phyloP scores from a whole-genome alignment of 202 grass and related monocot genomes.

The Schoenoplectus triqueter region DNA sequence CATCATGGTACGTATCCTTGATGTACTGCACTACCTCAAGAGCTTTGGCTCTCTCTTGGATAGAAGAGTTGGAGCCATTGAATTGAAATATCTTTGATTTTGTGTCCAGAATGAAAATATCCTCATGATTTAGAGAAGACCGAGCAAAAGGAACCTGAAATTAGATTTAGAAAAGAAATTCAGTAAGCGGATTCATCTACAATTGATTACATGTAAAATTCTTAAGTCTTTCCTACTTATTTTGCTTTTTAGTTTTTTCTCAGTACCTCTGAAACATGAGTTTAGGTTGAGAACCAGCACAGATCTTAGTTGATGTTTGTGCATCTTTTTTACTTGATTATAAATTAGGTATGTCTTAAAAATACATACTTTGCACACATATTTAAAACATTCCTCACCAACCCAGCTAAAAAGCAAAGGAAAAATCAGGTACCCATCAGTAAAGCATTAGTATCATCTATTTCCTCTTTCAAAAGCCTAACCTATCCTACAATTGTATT shows the following conservation, averaged over 20 bases:
- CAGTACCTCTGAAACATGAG: neutral
- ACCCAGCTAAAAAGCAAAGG: neutral
- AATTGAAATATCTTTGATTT: conserved; percentile 98
- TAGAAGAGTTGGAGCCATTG: conserved; percentile 93
- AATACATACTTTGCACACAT: neutral
- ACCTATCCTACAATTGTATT: conserved; percentile 1
- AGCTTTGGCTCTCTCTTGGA: conserved; percentile 99
- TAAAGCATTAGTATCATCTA: conserved; percentile 5
- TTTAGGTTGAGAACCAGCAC: conserved; percentile 1
- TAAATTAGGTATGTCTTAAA: neutral
- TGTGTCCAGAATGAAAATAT: conserved; percentile 95
- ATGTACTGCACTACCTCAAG: conserved; percentile 97
- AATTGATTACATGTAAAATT: neutral
- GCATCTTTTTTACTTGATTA: conserved; percentile 2
- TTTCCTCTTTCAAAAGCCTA: conserved; percentile 17
- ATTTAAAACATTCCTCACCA: neutral
- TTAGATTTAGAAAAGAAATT: conserved; percentile 32
- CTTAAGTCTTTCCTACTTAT: neutral
- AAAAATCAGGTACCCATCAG: neutral
- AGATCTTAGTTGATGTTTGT: neutral
- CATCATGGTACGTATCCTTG: conserved; percentile 95
- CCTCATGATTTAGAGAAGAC: conserved; percentile 85
- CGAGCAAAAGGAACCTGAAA: conserved; percentile 89
- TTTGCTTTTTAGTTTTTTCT: conserved; percentile 11
- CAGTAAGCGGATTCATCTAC: conserved; percentile 7